Conservation (phyloP, 768 basidiomycete genomes). For the Porpolomopsis calyptriformis region DNA sequence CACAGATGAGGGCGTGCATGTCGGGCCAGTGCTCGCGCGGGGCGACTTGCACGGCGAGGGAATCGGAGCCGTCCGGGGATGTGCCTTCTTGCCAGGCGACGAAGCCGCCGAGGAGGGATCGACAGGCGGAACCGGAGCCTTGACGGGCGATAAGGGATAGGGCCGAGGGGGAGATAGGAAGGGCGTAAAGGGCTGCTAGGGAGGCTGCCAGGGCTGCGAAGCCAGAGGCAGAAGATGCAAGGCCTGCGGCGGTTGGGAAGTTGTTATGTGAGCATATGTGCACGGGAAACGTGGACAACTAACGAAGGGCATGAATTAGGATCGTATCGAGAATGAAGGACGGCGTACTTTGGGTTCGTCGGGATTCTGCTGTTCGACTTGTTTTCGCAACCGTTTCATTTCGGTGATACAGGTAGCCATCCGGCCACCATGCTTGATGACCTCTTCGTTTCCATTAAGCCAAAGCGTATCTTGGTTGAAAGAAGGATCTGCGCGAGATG, state of each 20-base stretch:
- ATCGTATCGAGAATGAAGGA: background rate
- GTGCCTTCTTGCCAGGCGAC: slow-evolving; percentile 88
- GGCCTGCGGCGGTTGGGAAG: slow-evolving; percentile 97
- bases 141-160: slow-evolving; percentile 94
- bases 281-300: slow-evolving; percentile 64
- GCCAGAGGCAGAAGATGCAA: slow-evolving; percentile 94
- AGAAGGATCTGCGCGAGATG: slow-evolving; percentile 70
- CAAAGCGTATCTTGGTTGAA: slow-evolving; percentile 77
- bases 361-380: slow-evolving; percentile 62
- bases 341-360: slow-evolving; percentile 50
- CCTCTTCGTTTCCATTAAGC: slow-evolving; percentile 90
- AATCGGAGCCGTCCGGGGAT: slow-evolving; percentile 64
- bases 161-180: slow-evolving; percentile 65
- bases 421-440: slow-evolving; percentile 72
- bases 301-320: background rate
- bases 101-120: slow-evolving; percentile 94
- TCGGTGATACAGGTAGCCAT: slow-evolving; percentile 78
- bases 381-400: slow-evolving; percentile 68
- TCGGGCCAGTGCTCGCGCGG: slow-evolving; percentile 85
- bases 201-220: slow-evolving; percentile 92
- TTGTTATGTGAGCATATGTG: slow-evolving; percentile 96
- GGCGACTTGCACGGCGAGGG: slow-evolving; percentile 80
- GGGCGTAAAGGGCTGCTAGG: slow-evolving; percentile 74
- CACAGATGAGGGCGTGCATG: slow-evolving; percentile 94
- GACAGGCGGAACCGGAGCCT: slow-evolving; percentile 95